phyloP scores from a whole-genome alignment of 106 monocot species.

The Dendrobium catenatum region DNA sequence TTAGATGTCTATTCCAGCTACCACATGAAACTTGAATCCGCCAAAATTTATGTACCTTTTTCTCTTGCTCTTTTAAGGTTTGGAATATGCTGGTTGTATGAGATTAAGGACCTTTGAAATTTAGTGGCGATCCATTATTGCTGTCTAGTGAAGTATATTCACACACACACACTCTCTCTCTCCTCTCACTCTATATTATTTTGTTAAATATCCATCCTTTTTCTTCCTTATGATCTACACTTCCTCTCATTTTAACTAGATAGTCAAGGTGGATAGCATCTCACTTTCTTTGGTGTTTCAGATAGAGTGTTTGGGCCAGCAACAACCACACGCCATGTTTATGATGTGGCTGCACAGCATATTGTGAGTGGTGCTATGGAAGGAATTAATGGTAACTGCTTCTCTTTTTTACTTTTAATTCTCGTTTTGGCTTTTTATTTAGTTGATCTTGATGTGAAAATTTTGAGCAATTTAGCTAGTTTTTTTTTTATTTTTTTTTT shows the following conservation, averaged over 20 bases:
- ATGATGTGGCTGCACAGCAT: conserved; percentile 91
- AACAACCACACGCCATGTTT: conserved; percentile 90
- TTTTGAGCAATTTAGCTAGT: background rate
- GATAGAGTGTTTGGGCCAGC: conserved; percentile 96
- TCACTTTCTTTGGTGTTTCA: conserved; percentile 23
- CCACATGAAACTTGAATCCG: background rate
- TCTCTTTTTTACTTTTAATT: background rate
- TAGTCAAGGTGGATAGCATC: background rate
- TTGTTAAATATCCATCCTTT: background rate
- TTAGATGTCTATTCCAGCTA: no score
- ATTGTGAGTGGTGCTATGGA: conserved; percentile 93
- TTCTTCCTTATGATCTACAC: background rate
- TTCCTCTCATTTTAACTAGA: background rate
- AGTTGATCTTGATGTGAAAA: background rate
- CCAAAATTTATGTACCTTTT: background rate
- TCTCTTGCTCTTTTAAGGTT: background rate
- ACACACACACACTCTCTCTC: background rate
- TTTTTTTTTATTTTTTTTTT: background rate
- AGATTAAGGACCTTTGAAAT: background rate
- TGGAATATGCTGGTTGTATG: background rate
- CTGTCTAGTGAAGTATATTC: background rate
- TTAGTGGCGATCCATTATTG: background rate
- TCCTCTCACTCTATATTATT: background rate
- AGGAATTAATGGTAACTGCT: conserved; percentile 82
- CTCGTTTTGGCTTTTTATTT: background rate